Evolutionary conservation across 2,329 filamentous ascomycete genomes (phyloP).

Genomic region (Aspergillus spinulosporus): DNA sequence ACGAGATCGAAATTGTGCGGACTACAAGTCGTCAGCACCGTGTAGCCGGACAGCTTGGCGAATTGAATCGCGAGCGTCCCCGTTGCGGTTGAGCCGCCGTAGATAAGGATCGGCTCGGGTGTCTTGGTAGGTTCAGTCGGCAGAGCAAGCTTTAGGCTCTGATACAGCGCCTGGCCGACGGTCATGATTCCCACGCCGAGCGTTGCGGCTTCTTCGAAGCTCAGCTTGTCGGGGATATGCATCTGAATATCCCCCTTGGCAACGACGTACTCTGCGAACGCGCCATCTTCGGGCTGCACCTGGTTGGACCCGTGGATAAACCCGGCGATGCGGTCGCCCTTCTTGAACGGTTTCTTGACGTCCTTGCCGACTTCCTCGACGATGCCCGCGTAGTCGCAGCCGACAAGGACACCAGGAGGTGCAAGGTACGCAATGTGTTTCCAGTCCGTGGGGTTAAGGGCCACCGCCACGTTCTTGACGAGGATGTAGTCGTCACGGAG

Average conservation of each 20-base stretch:
- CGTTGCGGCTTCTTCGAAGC: background rate
- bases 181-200: background rate
- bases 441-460: conserved; percentile 10
- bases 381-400: conserved; percentile 4
- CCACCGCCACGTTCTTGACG: conserved; percentile 3
- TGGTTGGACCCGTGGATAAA: conserved; percentile 2
- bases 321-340: conserved; percentile 5
- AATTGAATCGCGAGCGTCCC: conserved; percentile 17
- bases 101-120: conserved; percentile 7
- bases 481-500: conserved; percentile 9
- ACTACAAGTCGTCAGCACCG: conserved; percentile 14
- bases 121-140: background rate
- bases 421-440: conserved; percentile 1
- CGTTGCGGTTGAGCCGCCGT: conserved; percentile 11
- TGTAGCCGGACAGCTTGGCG: conserved; percentile 13
- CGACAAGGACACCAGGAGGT: background rate
- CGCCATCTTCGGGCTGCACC: conserved; percentile 3
- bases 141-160: background rate
- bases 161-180: background rate
- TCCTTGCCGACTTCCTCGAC: background rate
- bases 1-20: conserved; percentile 18
- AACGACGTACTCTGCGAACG: conserved; percentile 11
- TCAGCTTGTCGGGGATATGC: background rate
- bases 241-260: conserved; percentile 2
- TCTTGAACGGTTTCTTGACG: conserved; percentile 1